phyloP scores from a whole-genome alignment of 257 asterid genomes.

The Fraxinus excelsior region DNA sequence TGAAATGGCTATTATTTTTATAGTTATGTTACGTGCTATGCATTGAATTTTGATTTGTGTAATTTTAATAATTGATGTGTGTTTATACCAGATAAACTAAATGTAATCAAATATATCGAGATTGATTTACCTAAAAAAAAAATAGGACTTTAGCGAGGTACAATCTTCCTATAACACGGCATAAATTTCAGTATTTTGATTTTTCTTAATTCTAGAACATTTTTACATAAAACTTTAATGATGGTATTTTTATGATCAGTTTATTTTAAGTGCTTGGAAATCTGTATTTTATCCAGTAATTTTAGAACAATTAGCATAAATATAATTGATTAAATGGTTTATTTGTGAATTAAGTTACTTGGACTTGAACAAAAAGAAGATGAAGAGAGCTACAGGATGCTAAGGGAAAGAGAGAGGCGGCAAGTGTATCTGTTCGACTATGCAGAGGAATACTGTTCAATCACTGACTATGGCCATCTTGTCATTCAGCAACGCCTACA shows the following conservation, averaged over 20 bases:
- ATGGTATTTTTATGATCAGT: not conserved
- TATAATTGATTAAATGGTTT: not conserved
- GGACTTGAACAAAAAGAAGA: conserved; percentile 70
- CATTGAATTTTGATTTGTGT: not conserved
- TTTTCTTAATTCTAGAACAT: not conserved
- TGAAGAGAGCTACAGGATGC: conserved; percentile 73
- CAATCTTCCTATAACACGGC: not conserved
- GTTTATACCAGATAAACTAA: not conserved
- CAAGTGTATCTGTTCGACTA: conserved; percentile 77
- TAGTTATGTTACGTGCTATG: not conserved
- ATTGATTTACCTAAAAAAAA: not conserved
- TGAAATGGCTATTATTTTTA: not conserved
- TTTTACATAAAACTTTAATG: not conserved
- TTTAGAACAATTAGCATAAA: not conserved
- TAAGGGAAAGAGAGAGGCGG: conserved; percentile 79
- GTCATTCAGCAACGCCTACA: conserved; percentile 77
- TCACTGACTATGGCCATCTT: conserved; percentile 64
- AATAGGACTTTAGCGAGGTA: not conserved
- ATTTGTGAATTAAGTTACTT: conserved; percentile 45
- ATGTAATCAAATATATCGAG: not conserved
- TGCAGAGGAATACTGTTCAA: conserved; percentile 70
- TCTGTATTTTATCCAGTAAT: not conserved
- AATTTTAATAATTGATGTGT: not conserved
- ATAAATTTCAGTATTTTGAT: not conserved
- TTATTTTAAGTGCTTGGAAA: not conserved